Percentiles rank a stretch among this genome's conserved stretches.
phyloP scores from a whole-genome alignment of 179 eudicot genomes.

The Gypsophila paniculata region DNA sequence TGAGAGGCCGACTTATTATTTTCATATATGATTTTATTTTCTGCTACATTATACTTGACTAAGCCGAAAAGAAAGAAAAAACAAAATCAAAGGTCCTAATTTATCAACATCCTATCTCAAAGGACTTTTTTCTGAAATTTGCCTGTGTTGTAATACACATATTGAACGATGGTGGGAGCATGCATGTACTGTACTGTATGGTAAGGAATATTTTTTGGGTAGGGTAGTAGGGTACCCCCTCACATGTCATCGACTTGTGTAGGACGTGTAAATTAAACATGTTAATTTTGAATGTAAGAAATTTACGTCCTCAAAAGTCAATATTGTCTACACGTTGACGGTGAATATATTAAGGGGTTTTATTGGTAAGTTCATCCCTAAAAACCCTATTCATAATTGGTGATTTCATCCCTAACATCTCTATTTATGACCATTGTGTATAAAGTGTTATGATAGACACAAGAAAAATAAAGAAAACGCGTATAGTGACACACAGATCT shows the following conservation, averaged over 20 bases:
- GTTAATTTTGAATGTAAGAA: not conserved
- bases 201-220: constrained; percentile 20
- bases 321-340: too few relatives aligned
- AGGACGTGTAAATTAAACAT: not conserved
- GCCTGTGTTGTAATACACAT: constrained; percentile 22
- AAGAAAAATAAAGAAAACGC: too few relatives aligned
- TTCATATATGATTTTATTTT: too few relatives aligned
- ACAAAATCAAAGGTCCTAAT: not conserved
- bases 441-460: too few relatives aligned
- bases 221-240: constrained; percentile 29
- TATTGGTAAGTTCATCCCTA: too few relatives aligned
- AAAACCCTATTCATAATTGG: not conserved
- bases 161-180: constrained; percentile 20
- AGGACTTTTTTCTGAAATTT: constrained; percentile 15
- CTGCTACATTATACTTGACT: too few relatives aligned
- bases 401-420: not conserved
- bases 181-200: constrained; percentile 8
- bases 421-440: too few relatives aligned
- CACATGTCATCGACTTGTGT: constrained; percentile 27
- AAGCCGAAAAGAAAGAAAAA: too few relatives aligned
- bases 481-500: too few relatives aligned
- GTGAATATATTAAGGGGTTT: too few relatives aligned
- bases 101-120: constrained; percentile 1
- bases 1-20: too few relatives aligned
- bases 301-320: too few relatives aligned